phyloP scores from a whole-genome alignment of 2,329 filamentous ascomycete genomes.

The Penicillium sp. region DNA sequence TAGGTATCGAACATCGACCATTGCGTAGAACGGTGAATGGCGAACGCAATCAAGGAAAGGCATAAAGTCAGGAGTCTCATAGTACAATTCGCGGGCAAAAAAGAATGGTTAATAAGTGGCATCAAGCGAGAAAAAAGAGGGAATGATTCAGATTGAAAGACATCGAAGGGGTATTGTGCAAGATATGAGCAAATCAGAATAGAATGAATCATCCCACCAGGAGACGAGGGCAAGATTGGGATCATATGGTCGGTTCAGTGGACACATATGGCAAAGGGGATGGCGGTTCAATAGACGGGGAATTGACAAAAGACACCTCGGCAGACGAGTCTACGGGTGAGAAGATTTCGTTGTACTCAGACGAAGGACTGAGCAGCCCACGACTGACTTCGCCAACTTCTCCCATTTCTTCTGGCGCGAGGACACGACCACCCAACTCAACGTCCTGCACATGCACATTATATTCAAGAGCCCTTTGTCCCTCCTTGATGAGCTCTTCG shows the following conservation, averaged over 20 bases:
- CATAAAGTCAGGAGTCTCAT: not conserved
- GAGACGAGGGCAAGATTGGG: constrained; percentile 22
- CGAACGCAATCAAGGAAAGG: not conserved
- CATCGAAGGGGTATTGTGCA: constrained; percentile 23
- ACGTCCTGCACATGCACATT: constrained; percentile 76
- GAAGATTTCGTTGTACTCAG: constrained; percentile 14
- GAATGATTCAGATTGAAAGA: constrained; percentile 11
- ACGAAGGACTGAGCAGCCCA: constrained; percentile 36
- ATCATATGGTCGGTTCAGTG: constrained; percentile 1
- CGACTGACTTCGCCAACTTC: constrained; percentile 33
- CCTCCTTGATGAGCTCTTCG: constrained; percentile 86
- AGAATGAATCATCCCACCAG: constrained; percentile 21
- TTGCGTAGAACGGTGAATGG: not conserved
- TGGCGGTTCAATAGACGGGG: constrained; percentile 4
- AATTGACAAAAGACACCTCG: constrained; percentile 2
- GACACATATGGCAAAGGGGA: not conserved
- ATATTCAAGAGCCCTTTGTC: constrained; percentile 82
- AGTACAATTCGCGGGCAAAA: constrained; percentile 4
- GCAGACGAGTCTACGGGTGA: constrained; percentile 9
- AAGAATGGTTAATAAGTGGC: constrained; percentile 5
- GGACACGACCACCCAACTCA: constrained; percentile 76
- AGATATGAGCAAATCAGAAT: constrained; percentile 14
- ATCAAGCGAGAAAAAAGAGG: constrained; percentile 6
- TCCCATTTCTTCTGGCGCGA: constrained; percentile 67
- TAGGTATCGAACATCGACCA: constrained; percentile 9